Conservation (phyloP, 441 rosid species). For the Adansonia gregorii region DNA sequence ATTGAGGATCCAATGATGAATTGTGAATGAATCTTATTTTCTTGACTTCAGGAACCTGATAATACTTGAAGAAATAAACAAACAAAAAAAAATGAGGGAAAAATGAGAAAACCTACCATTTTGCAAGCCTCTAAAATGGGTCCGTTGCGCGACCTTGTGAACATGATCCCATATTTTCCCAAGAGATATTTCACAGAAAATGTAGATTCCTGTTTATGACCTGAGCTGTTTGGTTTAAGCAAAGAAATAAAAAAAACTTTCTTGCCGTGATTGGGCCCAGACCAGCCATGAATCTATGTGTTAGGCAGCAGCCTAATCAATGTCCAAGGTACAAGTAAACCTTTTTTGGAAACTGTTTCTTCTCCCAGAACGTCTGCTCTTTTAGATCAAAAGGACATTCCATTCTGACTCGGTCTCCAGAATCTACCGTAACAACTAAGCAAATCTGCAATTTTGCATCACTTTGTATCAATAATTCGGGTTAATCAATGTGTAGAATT, state of each 20-base stretch:
- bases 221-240: too few species aligned
- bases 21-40: background rate
- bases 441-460: background rate
- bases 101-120: background rate
- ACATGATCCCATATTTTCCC: too few species aligned
- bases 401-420: too few species aligned
- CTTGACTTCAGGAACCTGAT: background rate
- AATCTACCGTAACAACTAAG: background rate
- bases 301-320: background rate
- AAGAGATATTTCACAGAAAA: background rate
- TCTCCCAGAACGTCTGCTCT: background rate
- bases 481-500: background rate
- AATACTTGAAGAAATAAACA: background rate
- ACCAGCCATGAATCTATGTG: background rate
- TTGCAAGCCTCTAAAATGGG: background rate
- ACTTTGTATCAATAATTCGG: background rate
- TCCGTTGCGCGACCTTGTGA: background rate
- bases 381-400: too few species aligned
- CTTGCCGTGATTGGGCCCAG: too few species aligned
- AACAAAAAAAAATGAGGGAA: background rate
- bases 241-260: too few species aligned
- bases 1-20: background rate
- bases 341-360: background rate
- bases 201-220: background rate
- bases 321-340: background rate